A percentile compares a stretch with the other conserved stretches of the same genome.
Conservation (phyloP, 2,329 filamentous ascomycete genomes). For the Trichoderma brevicompactum region DNA sequence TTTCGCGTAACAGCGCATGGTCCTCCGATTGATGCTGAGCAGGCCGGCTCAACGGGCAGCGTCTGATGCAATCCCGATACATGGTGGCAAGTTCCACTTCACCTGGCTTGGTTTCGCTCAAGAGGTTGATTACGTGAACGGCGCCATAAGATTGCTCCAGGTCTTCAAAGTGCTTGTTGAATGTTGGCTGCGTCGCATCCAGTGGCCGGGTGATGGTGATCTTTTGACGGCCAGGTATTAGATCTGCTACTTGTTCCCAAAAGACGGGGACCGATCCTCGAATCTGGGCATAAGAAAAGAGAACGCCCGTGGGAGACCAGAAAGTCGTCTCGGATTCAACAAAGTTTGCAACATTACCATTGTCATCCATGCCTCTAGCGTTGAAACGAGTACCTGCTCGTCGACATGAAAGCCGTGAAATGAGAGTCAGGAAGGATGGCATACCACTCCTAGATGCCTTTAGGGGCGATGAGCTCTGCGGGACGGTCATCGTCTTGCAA, state of each 20-base stretch:
- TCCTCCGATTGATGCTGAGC: conserved; percentile 61
- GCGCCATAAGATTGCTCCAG: conserved; percentile 86
- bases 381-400: conserved; percentile 96
- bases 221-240: conserved; percentile 92
- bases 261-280: conserved; percentile 94
- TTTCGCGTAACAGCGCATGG: conserved; percentile 76
- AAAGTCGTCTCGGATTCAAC: conserved; percentile 97
- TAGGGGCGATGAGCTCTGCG: conserved; percentile 73
- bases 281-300: conserved; percentile 93
- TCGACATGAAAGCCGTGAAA: conserved; percentile 87
- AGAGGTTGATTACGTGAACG: conserved; percentile 88
- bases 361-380: conserved; percentile 94
- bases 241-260: conserved; percentile 90
- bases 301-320: conserved; percentile 75
- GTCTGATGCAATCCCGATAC: conserved; percentile 76
- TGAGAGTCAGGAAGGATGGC: conserved; percentile 83
- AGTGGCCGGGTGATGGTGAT: conserved; percentile 86
- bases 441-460: conserved; percentile 68
- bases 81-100: conserved; percentile 82
- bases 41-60: conserved; percentile 70
- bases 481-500: conserved; percentile 83
- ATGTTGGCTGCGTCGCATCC: conserved; percentile 91
- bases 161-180: conserved; percentile 92
- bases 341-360: conserved; percentile 97
- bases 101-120: conserved; percentile 86